Conservation (phyloP, 1,139 yeast genomes). For the Saccharomyces hybrid region DNA sequence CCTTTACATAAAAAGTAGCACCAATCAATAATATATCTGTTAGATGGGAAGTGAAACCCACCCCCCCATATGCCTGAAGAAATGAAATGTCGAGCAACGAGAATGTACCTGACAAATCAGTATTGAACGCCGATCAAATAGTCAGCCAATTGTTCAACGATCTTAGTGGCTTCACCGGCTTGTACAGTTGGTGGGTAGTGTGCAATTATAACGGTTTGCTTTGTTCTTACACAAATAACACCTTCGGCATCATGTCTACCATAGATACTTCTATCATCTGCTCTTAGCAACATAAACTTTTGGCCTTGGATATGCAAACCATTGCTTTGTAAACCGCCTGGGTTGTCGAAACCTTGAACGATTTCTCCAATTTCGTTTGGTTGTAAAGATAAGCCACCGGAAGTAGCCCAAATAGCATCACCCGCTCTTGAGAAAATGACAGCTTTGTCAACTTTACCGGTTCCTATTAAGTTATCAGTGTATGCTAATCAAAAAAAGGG, state of each 20-base stretch:
- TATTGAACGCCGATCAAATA: slow-evolving; percentile 83
- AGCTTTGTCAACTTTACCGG: slow-evolving; percentile 85
- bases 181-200: slow-evolving; percentile 87
- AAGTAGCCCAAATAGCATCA: slow-evolving; percentile 88
- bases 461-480: slow-evolving; percentile 81
- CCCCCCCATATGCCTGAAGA: background rate
- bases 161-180: slow-evolving; percentile 91
- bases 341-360: slow-evolving; percentile 74
- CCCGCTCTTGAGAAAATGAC: slow-evolving; percentile 93
- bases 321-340: slow-evolving; percentile 67
- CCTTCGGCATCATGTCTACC: slow-evolving; percentile 89
- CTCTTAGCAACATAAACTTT: slow-evolving; percentile 81
- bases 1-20: background rate
- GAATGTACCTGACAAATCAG: slow-evolving; percentile 30
- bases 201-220: slow-evolving; percentile 86
- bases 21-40: background rate
- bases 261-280: slow-evolving; percentile 88
- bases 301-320: slow-evolving; percentile 82
- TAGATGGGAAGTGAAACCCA: background rate
- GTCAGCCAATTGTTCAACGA: slow-evolving; percentile 92
- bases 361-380: slow-evolving; percentile 65
- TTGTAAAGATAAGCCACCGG: slow-evolving; percentile 60
- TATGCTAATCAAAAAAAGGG: slow-evolving; percentile 45
- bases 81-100: background rate
- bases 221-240: slow-evolving; percentile 82